A percentile compares a stretch with the other conserved stretches of the same genome.
phyloP scores from a whole-genome alignment of 768 basidiomycete species.

The Kwoniella newhampshirensis region DNA sequence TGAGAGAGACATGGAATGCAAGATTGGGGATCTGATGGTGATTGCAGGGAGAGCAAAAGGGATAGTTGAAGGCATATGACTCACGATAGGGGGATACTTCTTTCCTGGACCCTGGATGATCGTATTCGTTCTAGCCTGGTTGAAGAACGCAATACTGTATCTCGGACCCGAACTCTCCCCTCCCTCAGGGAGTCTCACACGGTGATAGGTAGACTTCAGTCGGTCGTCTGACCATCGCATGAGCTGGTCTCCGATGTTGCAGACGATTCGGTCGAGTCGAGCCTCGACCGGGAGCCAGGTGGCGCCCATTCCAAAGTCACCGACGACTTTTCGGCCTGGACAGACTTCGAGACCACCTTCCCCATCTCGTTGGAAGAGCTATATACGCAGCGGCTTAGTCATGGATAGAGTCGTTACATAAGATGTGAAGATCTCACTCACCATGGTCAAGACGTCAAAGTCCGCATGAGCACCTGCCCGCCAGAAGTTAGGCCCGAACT shows the following conservation, averaged over 20 bases:
- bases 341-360: conserved; percentile 48
- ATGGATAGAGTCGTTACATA: neutral
- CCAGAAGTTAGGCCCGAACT: conserved; percentile 36
- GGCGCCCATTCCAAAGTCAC: conserved; percentile 44
- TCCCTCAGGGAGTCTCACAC: conserved; percentile 37
- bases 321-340: conserved; percentile 40
- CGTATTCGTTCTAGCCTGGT: conserved; percentile 36
- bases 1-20: too few relatives aligned
- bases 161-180: conserved; percentile 25
- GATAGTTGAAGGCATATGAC: too few relatives aligned
- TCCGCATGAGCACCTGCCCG: conserved; percentile 46
- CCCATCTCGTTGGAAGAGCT: conserved; percentile 44
- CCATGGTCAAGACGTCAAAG: conserved; percentile 45
- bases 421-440: conserved; percentile 2
- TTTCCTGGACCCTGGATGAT: conserved; percentile 46
- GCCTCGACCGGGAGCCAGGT: conserved; percentile 37
- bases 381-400: neutral
- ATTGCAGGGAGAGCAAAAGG: too few relatives aligned
- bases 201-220: conserved; percentile 48
- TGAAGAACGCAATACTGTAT: conserved; percentile 49
- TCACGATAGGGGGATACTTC: conserved; percentile 36
- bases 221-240: conserved; percentile 46
- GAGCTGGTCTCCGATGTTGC: conserved; percentile 45
- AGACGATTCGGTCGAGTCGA: conserved; percentile 37
- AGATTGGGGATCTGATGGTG: too few relatives aligned